Conservation (phyloP, 805 yeast species). For the Lipomyces spencermartinsiae region DNA sequence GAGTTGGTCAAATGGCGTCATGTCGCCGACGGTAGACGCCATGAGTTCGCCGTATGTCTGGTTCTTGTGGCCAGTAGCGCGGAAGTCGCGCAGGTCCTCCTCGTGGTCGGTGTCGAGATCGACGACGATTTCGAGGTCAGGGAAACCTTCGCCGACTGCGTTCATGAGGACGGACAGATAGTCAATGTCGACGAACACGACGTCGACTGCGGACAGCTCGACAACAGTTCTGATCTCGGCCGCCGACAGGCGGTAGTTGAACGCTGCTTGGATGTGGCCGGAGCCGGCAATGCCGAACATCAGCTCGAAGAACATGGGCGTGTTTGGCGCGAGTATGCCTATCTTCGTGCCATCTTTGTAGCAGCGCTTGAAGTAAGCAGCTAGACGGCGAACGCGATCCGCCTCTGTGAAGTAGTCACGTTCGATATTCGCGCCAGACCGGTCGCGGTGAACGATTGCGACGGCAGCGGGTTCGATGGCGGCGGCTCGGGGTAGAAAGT, state of each 20-base stretch:
- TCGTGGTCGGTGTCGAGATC: slow-evolving; percentile 34
- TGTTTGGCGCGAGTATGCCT: slow-evolving; percentile 47
- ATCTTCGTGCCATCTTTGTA: slow-evolving; percentile 38
- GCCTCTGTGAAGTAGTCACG: slow-evolving; percentile 43
- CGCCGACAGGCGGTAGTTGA: slow-evolving; percentile 46
- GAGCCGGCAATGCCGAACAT: slow-evolving; percentile 47
- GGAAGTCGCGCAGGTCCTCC: slow-evolving; percentile 19
- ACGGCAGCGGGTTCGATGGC: slow-evolving; percentile 46
- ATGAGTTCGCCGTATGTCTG: slow-evolving; percentile 26
- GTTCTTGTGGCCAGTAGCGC: slow-evolving; percentile 2
- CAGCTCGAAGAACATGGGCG: slow-evolving; percentile 48
- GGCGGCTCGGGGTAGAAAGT: slow-evolving; percentile 47
- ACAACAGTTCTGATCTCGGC: slow-evolving; percentile 44
- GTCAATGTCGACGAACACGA: slow-evolving; percentile 29
- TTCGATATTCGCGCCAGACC: slow-evolving; percentile 36
- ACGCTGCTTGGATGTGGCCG: slow-evolving; percentile 46
- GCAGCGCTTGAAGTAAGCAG: slow-evolving; percentile 43
- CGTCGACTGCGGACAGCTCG: slow-evolving; percentile 40
- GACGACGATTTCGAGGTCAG: slow-evolving; percentile 29
- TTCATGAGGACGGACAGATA: slow-evolving; percentile 29
- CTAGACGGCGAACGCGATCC: slow-evolving; percentile 44
- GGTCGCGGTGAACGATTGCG: slow-evolving; percentile 45
- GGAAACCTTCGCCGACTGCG: slow-evolving; percentile 31
- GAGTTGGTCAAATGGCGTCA: slow-evolving; percentile 22
- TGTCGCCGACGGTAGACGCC: slow-evolving; percentile 9